Base-by-base conservation (phyloP, 805 yeast species). In the Diddensiella caesifluorescens region DNA sequence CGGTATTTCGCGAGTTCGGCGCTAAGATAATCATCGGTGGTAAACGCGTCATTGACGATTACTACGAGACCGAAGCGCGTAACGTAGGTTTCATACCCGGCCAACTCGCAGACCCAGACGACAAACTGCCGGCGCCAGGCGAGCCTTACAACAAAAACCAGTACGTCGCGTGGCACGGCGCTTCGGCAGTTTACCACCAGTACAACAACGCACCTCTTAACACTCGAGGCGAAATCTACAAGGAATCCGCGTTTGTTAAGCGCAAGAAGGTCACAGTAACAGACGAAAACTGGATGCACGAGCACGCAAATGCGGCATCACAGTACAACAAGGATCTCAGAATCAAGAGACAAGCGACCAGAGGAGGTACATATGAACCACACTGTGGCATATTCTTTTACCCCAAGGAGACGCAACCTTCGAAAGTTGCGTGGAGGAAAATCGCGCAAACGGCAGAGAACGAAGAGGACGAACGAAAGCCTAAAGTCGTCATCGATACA, bases 1-100 rank as follows among this genome's bases (percentile, higher is more conserved):
- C 94, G 12, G 79, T 88, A 1, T 92, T 75, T 64, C 74, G 88
- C 50, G 97, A 89, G 63, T 90, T 92, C 68, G 98, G 98, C 3
- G 84, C 95, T 19, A 77, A 77, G 47, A 78, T 89, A 38, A 69
- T 92, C 28, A 73, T 77, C 16, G 83, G 85, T 40, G 98, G 98
- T 32, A 75, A 73, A 48, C 77, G 83, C 50, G 82, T 85, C 22
- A 71, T 67, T 9, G 98, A 92, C 65, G 98, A 92, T 62, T 92
- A 89, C 61, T 85, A 89, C 69, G 95, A 83, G 57, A 74, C 73
- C 23, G 70, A 63, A 36, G 67, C 74, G 2, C 62, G 65, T 15
- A 53, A 45, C 18, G 75, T 75, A 20, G 88, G 87, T 27, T 82
- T 77, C 22, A 71, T 73, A 13, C 77, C 79, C 41, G 95, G 94